Percentiles rank a stretch among this genome's conserved stretches.
These are phyloP conservation scores for Boletus edulis DNA, from an alignment of 768 basidiomycete genomes.

Conservation along the genomic window DNA sequence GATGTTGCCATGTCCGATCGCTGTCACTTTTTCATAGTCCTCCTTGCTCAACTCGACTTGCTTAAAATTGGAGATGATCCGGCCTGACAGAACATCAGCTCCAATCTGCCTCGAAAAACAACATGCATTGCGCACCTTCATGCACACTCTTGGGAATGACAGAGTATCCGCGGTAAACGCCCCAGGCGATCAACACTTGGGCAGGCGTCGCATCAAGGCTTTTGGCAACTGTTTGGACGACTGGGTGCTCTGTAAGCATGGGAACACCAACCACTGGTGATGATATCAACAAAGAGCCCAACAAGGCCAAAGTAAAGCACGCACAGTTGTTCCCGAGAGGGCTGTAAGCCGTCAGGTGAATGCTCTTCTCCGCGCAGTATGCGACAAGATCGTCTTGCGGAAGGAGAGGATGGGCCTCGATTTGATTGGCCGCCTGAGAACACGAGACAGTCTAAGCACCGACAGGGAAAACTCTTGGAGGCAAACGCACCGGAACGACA, in stretches of 20 bases:
- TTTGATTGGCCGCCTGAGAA: slow-evolving; percentile 63
- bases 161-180: slow-evolving; percentile 66
- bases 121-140: slow-evolving; percentile 36
- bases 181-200: slow-evolving; percentile 85
- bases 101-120: background rate
- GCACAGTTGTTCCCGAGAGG: slow-evolving; percentile 81
- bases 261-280: slow-evolving; percentile 55
- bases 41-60: slow-evolving; percentile 65
- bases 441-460: background rate
- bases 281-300: background rate
- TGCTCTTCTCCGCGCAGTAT: slow-evolving; percentile 66
- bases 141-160: slow-evolving; percentile 86
- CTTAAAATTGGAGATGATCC: slow-evolving; percentile 76
- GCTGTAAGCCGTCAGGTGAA: slow-evolving; percentile 69
- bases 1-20: slow-evolving; percentile 38
- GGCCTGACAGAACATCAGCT: slow-evolving; percentile 34
- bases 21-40: slow-evolving; percentile 55
- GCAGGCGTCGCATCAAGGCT: slow-evolving; percentile 65
- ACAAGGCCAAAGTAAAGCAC: slow-evolving; percentile 16
- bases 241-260: slow-evolving; percentile 65
- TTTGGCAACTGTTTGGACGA: slow-evolving; percentile 60
- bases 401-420: slow-evolving; percentile 80
- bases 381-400: slow-evolving; percentile 71
- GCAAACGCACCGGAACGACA: slow-evolving; percentile 58
- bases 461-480: background rate